Percentiles rank a stretch among this genome's conserved stretches.
Evolutionary conservation across 2,329 filamentous ascomycete species (phyloP).

Genomic region (Aureobasidium sp.): DNA sequence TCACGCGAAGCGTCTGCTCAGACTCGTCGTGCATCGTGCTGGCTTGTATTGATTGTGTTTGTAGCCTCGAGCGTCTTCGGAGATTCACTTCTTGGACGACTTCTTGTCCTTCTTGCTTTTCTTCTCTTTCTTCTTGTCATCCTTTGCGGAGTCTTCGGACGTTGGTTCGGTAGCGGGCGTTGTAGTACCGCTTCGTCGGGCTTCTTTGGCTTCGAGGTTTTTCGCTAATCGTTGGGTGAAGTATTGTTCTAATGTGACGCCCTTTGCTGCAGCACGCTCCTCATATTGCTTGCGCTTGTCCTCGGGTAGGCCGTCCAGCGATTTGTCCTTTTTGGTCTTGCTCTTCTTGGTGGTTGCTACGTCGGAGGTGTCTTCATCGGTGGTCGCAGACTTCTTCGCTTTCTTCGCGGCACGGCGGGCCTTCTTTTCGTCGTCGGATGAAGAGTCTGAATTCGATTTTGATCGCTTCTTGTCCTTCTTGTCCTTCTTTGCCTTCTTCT

Average conservation of each 20-base stretch:
- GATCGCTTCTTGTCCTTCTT: conserved; percentile 17
- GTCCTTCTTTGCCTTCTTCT: conserved; percentile 17
- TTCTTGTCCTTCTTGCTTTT: conserved; percentile 19
- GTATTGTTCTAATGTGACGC: conserved; percentile 27
- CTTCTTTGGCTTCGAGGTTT: conserved; percentile 8
- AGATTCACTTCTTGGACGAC: conserved; percentile 5
- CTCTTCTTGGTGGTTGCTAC: neutral
- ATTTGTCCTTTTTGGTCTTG: conserved; percentile 16
- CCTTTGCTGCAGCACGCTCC: conserved; percentile 28
- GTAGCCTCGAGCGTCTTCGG: neutral
- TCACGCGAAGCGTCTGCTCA: too few species aligned
- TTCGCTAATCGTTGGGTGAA: conserved; percentile 4
- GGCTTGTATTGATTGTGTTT: neutral
- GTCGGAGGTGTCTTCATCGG: neutral
- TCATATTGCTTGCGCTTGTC: conserved; percentile 27
- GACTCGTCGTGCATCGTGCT: neutral
- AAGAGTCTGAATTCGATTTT: conserved; percentile 10
- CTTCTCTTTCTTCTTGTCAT: conserved; percentile 14
- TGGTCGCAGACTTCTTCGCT: neutral
- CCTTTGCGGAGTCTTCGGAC: conserved; percentile 10
- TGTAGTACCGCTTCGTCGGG: conserved; percentile 4
- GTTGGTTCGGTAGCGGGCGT: neutral
- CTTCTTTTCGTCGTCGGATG: conserved; percentile 18
- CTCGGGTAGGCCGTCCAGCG: conserved; percentile 25
- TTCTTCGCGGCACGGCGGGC: conserved; percentile 17